phyloP scores from a whole-genome alignment of 805 yeast genomes.

The Teunomyces tritomae region DNA sequence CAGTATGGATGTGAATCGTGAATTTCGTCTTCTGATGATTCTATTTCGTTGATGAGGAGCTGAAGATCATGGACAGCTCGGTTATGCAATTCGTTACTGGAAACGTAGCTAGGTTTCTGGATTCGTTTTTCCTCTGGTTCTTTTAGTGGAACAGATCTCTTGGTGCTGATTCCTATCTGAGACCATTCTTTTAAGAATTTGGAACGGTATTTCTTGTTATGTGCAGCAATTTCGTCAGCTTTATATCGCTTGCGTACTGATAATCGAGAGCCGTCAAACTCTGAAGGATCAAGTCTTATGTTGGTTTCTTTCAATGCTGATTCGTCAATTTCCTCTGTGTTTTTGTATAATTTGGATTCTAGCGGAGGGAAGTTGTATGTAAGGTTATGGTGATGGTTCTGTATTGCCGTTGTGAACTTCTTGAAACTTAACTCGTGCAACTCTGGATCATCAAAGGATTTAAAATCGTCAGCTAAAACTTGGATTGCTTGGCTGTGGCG shows the following conservation, averaged over 20 bases:
- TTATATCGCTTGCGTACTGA: constrained; percentile 22
- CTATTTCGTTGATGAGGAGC: constrained; percentile 2
- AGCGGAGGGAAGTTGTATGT: constrained; percentile 11
- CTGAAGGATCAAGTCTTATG: constrained; percentile 7
- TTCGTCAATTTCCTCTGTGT: constrained; percentile 8
- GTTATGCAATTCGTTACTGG: constrained; percentile 3
- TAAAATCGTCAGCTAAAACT: constrained; percentile 13
- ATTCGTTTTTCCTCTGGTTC: constrained; percentile 2
- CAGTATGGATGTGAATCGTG: constrained; percentile 20
- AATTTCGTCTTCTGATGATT: constrained; percentile 3
- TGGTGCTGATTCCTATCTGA: constrained; percentile 5
- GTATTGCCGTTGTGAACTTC: constrained; percentile 20
- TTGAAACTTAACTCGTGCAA: constrained; percentile 32
- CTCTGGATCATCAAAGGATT: constrained; percentile 21
- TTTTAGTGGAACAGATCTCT: background rate
- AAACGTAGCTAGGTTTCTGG: constrained; percentile 7
- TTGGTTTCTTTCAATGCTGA: constrained; percentile 11
- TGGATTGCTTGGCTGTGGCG: constrained; percentile 6
- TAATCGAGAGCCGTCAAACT: constrained; percentile 14
- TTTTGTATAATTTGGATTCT: constrained; percentile 11
- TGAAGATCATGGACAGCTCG: constrained; percentile 2
- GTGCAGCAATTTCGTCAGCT: constrained; percentile 12
- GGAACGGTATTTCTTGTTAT: constrained; percentile 16
- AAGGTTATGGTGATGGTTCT: constrained; percentile 6
- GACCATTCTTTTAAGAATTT: constrained; percentile 16